phyloP scores from a whole-genome alignment of 2,329 filamentous ascomycete species.

The Hymenoscyphus salicellus region DNA sequence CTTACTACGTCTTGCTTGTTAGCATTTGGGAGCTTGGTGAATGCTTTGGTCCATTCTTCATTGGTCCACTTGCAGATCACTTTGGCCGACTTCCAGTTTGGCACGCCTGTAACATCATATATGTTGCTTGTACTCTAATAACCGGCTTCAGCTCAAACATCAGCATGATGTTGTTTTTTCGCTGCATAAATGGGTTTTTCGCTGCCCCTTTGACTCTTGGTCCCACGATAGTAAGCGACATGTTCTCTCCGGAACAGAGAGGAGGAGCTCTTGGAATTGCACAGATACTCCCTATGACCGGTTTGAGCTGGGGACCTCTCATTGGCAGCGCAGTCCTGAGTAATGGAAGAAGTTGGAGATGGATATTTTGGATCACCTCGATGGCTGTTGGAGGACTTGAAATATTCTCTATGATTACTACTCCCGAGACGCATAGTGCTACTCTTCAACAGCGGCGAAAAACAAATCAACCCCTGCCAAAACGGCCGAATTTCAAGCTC shows the following conservation, averaged over 20 bases:
- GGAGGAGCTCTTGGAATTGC: neutral
- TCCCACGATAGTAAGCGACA: slow-evolving; percentile 6
- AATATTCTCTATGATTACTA: slow-evolving; percentile 3
- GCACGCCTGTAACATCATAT: slow-evolving; percentile 6
- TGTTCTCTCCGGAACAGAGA: slow-evolving; percentile 3
- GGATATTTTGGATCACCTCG: slow-evolving; percentile 3
- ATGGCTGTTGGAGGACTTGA: slow-evolving; percentile 3
- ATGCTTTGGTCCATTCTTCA: slow-evolving; percentile 6
- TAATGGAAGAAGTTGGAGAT: slow-evolving; percentile 2
- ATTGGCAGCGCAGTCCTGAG: neutral
- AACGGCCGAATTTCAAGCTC: slow-evolving; percentile 2
- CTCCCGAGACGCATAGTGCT: neutral
- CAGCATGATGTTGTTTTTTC: slow-evolving; percentile 1
- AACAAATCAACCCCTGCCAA: neutral
- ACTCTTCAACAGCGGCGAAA: neutral
- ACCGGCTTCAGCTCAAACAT: slow-evolving; percentile 5
- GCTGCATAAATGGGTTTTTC: slow-evolving; percentile 2
- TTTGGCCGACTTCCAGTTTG: slow-evolving; percentile 4
- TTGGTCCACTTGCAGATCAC: slow-evolving; percentile 4
- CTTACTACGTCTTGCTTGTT: slow-evolving; percentile 1
- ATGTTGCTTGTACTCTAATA: neutral
- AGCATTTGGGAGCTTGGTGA: slow-evolving; percentile 7
- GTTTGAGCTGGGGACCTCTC: neutral
- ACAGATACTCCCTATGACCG: neutral
- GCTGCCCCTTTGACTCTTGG: slow-evolving; percentile 4